Base-by-base conservation (phyloP, 352 stramenopile species). In the Phytophthora melonis region DNA sequence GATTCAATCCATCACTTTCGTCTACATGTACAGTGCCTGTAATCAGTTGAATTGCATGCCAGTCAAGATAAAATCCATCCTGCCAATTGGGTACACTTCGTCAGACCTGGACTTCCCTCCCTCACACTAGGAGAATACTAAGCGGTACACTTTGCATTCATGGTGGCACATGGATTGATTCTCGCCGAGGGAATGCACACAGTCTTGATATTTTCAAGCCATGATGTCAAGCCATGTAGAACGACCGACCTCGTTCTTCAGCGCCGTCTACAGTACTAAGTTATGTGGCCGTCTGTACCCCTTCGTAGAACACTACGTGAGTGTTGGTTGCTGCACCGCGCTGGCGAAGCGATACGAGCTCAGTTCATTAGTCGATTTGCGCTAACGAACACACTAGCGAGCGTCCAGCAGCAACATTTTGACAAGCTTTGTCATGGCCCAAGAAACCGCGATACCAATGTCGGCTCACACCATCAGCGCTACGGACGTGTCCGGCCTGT, bases 141-240 rank as follows among this genome's bases (percentile, higher is more conserved):
- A 6, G 14, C 25, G 57, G 39, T 47, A 47, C 14, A 18, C 14
- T 47, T 47, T 52, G 27, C 49, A 53, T 59, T 69, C 66, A 43
- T 54, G 27, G 9, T 9, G 21, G 27, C 49, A 75, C 54, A 45
- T 65, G 7, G 11, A 62, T 68, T 63, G 57, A 77, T 68, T 67
- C 57, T 70, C 9, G 16, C 57, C 23, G 25, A 14, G 21, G n/a
- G 11, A 14, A 30, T 13, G 4, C 49, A 64, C 66, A 74, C 21
- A 43, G 6, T 70, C 65, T 70, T 74, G 65, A 78, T 70, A 74
- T 62, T 78, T 23, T 72, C 66, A 78, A 78, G 54, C 70, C 66
- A 78, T 67, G 61, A 55, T 43, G 47, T 64, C 58, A 64, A 63
- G 59, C 58, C 27, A 65, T 23, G 47, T 62, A 47, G 14, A 8